phyloP scores from a whole-genome alignment of 164 flowering plant genomes.

The Liriodendron chinense region DNA sequence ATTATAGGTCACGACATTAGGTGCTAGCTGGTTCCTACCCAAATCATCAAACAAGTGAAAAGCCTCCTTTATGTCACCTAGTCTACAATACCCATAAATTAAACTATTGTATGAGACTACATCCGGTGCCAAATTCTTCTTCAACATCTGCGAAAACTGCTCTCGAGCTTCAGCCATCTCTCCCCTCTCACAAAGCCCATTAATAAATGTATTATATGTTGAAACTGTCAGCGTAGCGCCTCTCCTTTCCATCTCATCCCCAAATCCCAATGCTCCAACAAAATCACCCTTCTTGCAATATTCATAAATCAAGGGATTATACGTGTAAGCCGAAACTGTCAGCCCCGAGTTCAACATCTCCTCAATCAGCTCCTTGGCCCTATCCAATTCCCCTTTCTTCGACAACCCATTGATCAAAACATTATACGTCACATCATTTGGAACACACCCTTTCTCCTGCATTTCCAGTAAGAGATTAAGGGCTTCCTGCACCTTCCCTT shows the following conservation, averaged over 20 bases:
- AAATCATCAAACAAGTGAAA: slow-evolving; percentile 50
- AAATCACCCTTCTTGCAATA: slow-evolving; percentile 48
- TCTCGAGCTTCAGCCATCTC: slow-evolving; percentile 46
- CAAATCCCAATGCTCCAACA: slow-evolving; percentile 40
- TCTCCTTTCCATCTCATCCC: slow-evolving; percentile 42
- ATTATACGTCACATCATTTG: slow-evolving; percentile 61
- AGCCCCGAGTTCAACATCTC: slow-evolving; percentile 49
- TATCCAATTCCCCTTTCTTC: slow-evolving; percentile 42
- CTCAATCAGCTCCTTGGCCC: slow-evolving; percentile 43
- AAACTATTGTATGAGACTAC: slow-evolving; percentile 56
- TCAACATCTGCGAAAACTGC: slow-evolving; percentile 36
- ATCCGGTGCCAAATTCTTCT: slow-evolving; percentile 45
- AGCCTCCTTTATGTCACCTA: slow-evolving; percentile 48
- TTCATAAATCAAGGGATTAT: slow-evolving; percentile 60
- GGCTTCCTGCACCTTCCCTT: slow-evolving; percentile 42
- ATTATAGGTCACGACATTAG: slow-evolving; percentile 62
- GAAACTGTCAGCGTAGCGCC: slow-evolving; percentile 46
- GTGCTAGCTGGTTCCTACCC: slow-evolving; percentile 27
- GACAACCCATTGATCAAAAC: slow-evolving; percentile 59
- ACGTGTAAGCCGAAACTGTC: slow-evolving; percentile 43
- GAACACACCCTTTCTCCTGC: slow-evolving; percentile 45
- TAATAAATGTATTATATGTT: slow-evolving; percentile 50
- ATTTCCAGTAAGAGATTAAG: slow-evolving; percentile 44
- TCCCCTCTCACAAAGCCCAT: slow-evolving; percentile 54
- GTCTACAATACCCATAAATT: slow-evolving; percentile 64